phyloP scores from a whole-genome alignment of 1,284 basidiomycete species.

The Pascua sp. region DNA sequence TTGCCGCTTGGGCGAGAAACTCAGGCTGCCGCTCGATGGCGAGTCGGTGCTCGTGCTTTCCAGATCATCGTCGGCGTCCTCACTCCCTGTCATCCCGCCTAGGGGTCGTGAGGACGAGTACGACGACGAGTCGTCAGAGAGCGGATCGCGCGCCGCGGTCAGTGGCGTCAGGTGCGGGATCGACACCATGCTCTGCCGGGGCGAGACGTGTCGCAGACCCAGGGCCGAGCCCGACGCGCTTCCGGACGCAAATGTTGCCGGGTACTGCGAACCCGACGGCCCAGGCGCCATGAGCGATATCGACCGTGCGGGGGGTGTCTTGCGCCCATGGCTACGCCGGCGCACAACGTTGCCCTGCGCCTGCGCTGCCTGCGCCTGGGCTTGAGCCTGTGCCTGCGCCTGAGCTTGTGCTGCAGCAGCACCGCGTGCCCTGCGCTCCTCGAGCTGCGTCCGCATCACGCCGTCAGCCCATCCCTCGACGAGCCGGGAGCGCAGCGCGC shows the following conservation, averaged over 20 bases:
- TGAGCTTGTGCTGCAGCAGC: too few relatives aligned
- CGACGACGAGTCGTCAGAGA: conserved; percentile 8
- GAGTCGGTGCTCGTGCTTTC: conserved; percentile 29
- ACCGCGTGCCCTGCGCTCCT: conserved; percentile 5
- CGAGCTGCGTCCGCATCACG: conserved; percentile 17
- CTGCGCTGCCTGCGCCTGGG: not conserved
- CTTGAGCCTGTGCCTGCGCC: too few relatives aligned
- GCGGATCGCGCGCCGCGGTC: conserved; percentile 1
- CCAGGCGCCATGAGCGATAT: conserved; percentile 4
- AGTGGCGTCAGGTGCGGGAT: conserved; percentile 23
- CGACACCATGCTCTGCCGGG: conserved; percentile 10
- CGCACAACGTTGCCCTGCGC: conserved; percentile 7
- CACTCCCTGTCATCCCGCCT: conserved; percentile 31
- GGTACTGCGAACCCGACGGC: too few relatives aligned
- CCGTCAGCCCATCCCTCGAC: conserved; percentile 36
- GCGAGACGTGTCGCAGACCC: conserved; percentile 17
- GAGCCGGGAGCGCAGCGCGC: conserved; percentile 29
- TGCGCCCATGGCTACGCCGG: conserved; percentile 18
- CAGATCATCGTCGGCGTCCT: conserved; percentile 44
- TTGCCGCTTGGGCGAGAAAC: conserved; percentile 34
- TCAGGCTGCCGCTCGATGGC: conserved; percentile 35
- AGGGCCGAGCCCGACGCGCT: not conserved
- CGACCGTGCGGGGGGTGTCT: conserved; percentile 19
- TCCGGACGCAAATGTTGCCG: too few relatives aligned
- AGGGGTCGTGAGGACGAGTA: conserved; percentile 19